These are phyloP conservation scores for Termitomyces sp. DNA, from an alignment of 768 basidiomycete genomes.

Conservation along the genomic window DNA sequence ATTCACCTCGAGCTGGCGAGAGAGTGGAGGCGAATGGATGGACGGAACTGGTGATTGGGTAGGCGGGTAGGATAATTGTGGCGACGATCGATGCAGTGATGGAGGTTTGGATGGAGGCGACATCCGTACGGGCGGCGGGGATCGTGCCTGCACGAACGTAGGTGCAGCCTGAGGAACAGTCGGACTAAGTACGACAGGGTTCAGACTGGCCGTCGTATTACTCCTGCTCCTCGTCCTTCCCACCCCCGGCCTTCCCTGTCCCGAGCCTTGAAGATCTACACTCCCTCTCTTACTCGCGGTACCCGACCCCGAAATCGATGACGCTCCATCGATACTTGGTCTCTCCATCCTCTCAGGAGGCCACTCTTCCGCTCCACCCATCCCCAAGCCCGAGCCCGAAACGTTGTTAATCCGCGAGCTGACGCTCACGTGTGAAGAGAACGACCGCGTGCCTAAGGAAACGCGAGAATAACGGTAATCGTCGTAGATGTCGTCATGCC, in stretches of 20 bases:
- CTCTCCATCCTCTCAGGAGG: slow-evolving; percentile 2
- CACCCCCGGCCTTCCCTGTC: not conserved
- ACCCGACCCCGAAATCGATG: not conserved
- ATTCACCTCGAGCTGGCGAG: too few relatives aligned
- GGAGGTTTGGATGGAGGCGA: too few relatives aligned
- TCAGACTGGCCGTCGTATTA: slow-evolving; percentile 13
- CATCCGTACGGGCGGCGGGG: too few relatives aligned
- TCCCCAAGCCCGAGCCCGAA: not conserved
- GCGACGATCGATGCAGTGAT: too few relatives aligned
- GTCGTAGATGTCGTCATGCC: slow-evolving; percentile 72
- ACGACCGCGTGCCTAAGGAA: slow-evolving; percentile 41
- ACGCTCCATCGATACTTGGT: not conserved
- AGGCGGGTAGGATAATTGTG: too few relatives aligned
- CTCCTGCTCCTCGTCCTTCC: slow-evolving; percentile 7
- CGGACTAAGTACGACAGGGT: slow-evolving; percentile 2
- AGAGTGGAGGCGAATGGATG: not conserved
- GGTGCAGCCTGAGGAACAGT: not conserved
- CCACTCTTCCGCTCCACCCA: not conserved
- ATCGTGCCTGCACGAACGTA: not conserved
- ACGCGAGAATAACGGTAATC: slow-evolving; percentile 71
- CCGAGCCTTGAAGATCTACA: slow-evolving; percentile 1
- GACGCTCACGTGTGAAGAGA: slow-evolving; percentile 2
- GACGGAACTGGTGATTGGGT: not conserved
- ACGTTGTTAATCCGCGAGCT: slow-evolving; percentile 4
- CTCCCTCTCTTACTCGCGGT: slow-evolving; percentile 1